Evolutionary conservation across 1,139 yeast species (phyloP).

Genomic region (Schwanniomyces etchellsii): DNA sequence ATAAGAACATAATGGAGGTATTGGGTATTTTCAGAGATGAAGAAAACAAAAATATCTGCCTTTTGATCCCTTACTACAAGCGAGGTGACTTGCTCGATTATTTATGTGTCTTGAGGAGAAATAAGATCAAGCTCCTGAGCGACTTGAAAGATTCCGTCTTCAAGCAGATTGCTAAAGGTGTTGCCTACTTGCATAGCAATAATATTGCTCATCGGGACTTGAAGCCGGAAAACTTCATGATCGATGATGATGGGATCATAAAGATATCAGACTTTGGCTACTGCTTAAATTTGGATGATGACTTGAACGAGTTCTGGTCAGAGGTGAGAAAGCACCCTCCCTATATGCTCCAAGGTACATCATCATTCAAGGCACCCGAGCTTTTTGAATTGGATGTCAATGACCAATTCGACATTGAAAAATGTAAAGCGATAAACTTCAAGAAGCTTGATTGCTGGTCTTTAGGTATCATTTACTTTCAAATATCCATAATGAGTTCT

Average conservation of each 20-base stretch:
- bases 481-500: conserved; percentile 35
- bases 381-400: conserved; percentile 25
- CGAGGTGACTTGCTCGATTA: conserved; percentile 45
- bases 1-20: conserved; percentile 26
- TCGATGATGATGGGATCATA: conserved; percentile 39
- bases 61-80: conserved; percentile 38
- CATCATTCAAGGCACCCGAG: conserved; percentile 54
- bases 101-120: conserved; percentile 31
- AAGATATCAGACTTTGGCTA: conserved; percentile 52
- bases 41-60: conserved; percentile 15
- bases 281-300: conserved; percentile 28
- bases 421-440: conserved; percentile 14
- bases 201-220: conserved; percentile 48
- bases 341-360: conserved; percentile 32
- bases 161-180: conserved; percentile 43
- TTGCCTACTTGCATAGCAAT: conserved; percentile 37
- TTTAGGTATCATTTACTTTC: conserved; percentile 45
- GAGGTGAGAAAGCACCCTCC: conserved; percentile 9
- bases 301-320: conserved; percentile 7
- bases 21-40: conserved; percentile 17
- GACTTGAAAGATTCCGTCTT: conserved; percentile 42
- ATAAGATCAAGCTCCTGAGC: conserved; percentile 21
- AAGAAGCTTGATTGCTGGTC: conserved; percentile 45
- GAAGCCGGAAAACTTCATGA: conserved; percentile 50
- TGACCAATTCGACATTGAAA: conserved; percentile 6